Evolutionary conservation across 345 rosid species (phyloP), one percentile per base, ranked within the genome.

Genomic region (Hypericum androsaemum): DNA sequence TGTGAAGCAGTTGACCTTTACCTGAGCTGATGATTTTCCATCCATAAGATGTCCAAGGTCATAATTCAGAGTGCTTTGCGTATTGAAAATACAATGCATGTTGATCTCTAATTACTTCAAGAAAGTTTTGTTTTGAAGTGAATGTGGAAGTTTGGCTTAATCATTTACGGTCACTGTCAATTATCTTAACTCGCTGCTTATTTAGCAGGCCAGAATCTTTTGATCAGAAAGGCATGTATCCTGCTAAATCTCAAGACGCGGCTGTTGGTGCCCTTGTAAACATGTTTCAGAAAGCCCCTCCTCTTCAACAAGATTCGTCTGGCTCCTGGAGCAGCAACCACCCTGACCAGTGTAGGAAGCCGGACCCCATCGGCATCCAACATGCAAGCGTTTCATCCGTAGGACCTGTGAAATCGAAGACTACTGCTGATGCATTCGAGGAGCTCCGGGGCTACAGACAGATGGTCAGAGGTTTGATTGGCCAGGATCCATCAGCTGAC

Each of bases 211-310:
- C 75, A 3, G 81, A 74, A 37, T 84, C 88, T 2, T 82, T 74
- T 6, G 84, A 81, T 43, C 81, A 70, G 61, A 75, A 72, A 60
- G 74, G 75, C 5, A 60, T 64, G 0, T 58, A 62, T 49, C 81
- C 80, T 8, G 68, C 58, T 15, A 62, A 80, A 66, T 87, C 96
- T 8, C 84, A 77, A 40, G 96, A 75, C 68, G 98, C 96, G 56
- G 95, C 83, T 39, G 94, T 92, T 54, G 95, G 98, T 70, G 88
- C 81, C 38, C 82, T 88, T 46, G 96, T 92, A 47, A 50, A 35
- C 5, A 74, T 92, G 95, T 75, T 92, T 77, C 72, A 81, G 74
- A 84, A 83, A 80, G 96, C 96, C 37, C 84, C 80, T 8, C 95
- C 96, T 42, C 89, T 92, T 12, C 71, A 71, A 35, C 88, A 81